Conservation (phyloP, 2,329 filamentous ascomycete genomes). For the Exophiala alcalophila region DNA sequence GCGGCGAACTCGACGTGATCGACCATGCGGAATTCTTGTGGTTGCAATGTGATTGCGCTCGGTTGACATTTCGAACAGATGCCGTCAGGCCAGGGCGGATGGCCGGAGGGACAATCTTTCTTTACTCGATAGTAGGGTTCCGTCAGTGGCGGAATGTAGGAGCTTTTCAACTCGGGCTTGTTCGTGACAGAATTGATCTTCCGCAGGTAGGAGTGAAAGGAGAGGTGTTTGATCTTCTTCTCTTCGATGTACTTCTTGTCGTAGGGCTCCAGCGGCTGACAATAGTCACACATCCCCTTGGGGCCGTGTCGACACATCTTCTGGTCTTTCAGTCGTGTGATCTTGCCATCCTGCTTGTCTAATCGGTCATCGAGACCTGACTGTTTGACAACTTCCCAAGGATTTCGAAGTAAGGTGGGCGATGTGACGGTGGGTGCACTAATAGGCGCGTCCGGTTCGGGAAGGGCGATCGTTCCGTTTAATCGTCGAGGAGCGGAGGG, state of each 20-base stretch:
- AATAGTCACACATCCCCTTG: constrained; percentile 99
- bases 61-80: constrained; percentile 99
- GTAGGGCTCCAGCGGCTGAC: constrained; percentile 94
- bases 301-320: constrained; percentile 94
- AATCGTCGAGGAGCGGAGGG: constrained; percentile 59
- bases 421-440: constrained; percentile 29
- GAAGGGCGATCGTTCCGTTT: constrained; percentile 64
- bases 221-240: constrained; percentile 98
- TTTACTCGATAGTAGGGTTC: constrained; percentile 92
- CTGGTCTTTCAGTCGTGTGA: constrained; percentile 66
- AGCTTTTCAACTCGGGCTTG: constrained; percentile 87
- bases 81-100: constrained; percentile 89
- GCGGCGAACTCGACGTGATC: constrained; percentile 96
- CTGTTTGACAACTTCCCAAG: constrained; percentile 90
- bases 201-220: constrained; percentile 88
- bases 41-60: constrained; percentile 91
- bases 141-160: constrained; percentile 90
- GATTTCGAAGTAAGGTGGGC: constrained; percentile 66
- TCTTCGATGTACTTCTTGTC: constrained; percentile 83
- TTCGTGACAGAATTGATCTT: constrained; percentile 97
- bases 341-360: constrained; percentile 88
- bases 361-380: constrained; percentile 81
- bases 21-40: constrained; percentile 92
- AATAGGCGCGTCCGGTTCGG: constrained; percentile 43
- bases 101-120: constrained; percentile 84